Conservation (phyloP, 192 early-diverging fungal genomes). For the Coemansia sp. region DNA sequence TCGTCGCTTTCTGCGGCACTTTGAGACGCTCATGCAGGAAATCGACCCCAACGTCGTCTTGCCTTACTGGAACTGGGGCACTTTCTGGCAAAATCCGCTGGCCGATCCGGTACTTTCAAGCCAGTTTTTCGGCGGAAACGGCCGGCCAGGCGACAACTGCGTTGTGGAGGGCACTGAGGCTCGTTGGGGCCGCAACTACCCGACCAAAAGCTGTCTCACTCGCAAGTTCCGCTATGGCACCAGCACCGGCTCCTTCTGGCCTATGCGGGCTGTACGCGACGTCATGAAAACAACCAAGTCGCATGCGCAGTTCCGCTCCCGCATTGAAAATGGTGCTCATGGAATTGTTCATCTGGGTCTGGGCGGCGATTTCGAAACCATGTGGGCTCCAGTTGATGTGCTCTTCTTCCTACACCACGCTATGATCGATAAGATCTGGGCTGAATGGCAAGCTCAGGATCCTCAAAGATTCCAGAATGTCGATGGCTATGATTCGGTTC, state of each 20-base stretch:
- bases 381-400: slow-evolving; percentile 56
- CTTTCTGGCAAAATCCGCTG: slow-evolving; percentile 53
- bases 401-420: slow-evolving; percentile 68
- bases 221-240: slow-evolving; percentile 45
- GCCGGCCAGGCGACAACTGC: slow-evolving; percentile 44
- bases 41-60: slow-evolving; percentile 53
- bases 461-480: slow-evolving; percentile 27
- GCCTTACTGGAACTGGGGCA: slow-evolving; percentile 69
- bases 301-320: slow-evolving; percentile 51
- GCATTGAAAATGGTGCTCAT: slow-evolving; percentile 56
- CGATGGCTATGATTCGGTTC: slow-evolving; percentile 35
- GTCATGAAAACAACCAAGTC: slow-evolving; percentile 39
- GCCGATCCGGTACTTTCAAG: slow-evolving; percentile 33
- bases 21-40: slow-evolving; percentile 53
- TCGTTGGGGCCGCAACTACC: slow-evolving; percentile 53
- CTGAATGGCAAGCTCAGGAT: slow-evolving; percentile 54
- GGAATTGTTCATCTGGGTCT: slow-evolving; percentile 52
- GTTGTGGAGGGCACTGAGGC: slow-evolving; percentile 56
- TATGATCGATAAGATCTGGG: slow-evolving; percentile 64
- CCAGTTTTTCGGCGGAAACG: slow-evolving; percentile 46
- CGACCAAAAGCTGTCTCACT: slow-evolving; percentile 43
- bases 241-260: slow-evolving; percentile 45
- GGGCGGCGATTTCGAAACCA: slow-evolving; percentile 55
- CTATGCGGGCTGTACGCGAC: slow-evolving; percentile 44
- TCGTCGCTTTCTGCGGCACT: slow-evolving; percentile 53